Conservation (phyloP, 768 basidiomycete species). For the Naganishia vaughanmartiniae region DNA sequence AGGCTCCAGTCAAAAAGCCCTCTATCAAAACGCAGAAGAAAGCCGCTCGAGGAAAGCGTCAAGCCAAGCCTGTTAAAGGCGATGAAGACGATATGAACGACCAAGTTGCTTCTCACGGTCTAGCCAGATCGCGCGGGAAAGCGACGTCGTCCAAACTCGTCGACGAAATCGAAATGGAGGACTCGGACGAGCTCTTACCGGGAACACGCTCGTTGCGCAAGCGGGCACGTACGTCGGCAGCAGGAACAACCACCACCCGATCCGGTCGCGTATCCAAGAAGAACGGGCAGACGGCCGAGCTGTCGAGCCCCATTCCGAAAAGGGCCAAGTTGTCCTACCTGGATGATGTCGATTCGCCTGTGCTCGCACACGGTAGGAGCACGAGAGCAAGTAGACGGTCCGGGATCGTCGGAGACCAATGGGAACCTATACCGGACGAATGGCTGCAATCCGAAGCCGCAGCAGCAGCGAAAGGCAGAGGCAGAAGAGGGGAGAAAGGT, state of each 20-base stretch:
- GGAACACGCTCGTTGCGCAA: background rate
- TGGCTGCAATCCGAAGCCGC: constrained; percentile 34
- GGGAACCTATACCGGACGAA: constrained; percentile 47
- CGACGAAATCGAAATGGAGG: constrained; percentile 30
- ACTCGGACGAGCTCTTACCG: constrained; percentile 23
- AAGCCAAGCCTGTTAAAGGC: background rate
- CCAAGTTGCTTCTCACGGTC: constrained; percentile 32
- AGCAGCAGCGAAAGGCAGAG: background rate
- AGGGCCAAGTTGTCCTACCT: background rate
- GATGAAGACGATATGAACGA: constrained; percentile 4
- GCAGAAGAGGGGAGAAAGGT: background rate
- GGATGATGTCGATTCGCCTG: background rate
- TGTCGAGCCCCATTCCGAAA: background rate
- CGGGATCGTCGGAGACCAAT: constrained; percentile 38
- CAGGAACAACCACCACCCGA: background rate
- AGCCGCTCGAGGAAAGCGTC: constrained; percentile 30
- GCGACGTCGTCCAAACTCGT: constrained; percentile 16
- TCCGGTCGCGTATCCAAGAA: background rate
- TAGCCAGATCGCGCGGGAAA: constrained; percentile 28
- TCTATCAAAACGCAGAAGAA: constrained; percentile 38
- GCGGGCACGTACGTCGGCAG: background rate
- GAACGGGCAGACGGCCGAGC: background rate
- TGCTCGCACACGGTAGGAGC: background rate
- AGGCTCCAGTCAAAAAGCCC: background rate
- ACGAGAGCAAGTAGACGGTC: constrained; percentile 15